Evolutionary conservation across 169 alveolate genomes (phyloP), one percentile per base, ranked within the genome.

Genomic region (Eimeria praecox): DNA sequence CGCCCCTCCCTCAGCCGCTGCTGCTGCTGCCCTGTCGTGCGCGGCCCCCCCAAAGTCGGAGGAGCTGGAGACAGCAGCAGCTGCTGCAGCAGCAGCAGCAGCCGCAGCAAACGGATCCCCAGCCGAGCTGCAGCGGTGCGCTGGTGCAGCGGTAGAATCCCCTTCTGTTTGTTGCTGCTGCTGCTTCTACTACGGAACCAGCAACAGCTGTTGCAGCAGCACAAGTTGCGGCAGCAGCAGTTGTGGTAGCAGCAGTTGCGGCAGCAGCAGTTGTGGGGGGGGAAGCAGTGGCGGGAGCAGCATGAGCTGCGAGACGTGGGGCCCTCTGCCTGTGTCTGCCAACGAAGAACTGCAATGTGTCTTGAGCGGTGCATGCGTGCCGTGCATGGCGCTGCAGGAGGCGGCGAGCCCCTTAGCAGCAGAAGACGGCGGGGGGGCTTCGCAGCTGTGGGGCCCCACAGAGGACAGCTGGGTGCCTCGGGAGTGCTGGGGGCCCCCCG

Each of bases 41-140:
- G 49, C 49, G 30, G 71, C 91, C n/a, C 91, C 54, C 91, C 91
- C 91, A 83, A 83, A 83, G 91, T 83, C 91, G 91, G 75, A 83
- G 14, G 91, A 83, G 91, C 91, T 83, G 33, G 91, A 52, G 77
- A 83, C 75, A 16, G 75, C 91, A 33, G 91, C 91, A 33, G 91
- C 91, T 33, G 77, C 91, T 33, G 91, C 91, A 14, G 75, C 90
- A 8, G 69, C 91, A 4, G 91, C 91, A 0, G 27, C 89, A 56
- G 77, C 75, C 10, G 69, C 89, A 20, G 38, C 89, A n/a, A 12
- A 46, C 40, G 62, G 64, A 6, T 78, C 89, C 14, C 91, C 77
- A 52, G 46, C 91, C 6, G 91, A 83, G 46, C 75, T 46, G 91
- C 91, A 83, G 71, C 91, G 91, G 6, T 83, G 56, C n/a, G 75